Percentiles rank a stretch among this genome's conserved stretches.
Evolutionary conservation across 768 basidiomycete genomes (phyloP).

Genomic region (Boletus sp.): DNA sequence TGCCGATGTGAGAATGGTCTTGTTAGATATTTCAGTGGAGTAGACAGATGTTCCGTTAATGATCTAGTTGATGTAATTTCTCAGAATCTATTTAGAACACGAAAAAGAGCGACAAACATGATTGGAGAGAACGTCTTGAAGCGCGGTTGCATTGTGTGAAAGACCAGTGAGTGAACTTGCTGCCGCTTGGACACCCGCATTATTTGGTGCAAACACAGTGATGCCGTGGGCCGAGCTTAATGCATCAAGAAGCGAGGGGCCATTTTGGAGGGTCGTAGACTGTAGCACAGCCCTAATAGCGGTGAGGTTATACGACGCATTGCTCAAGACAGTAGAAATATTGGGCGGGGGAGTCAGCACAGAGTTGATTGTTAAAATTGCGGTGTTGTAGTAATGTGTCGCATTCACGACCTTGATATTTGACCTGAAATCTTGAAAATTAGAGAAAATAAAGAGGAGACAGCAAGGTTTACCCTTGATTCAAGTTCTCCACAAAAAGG

Average conservation of each 20-base stretch:
- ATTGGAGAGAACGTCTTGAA: conserved; percentile 50
- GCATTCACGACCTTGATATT: conserved; percentile 40
- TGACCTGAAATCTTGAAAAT: conserved; percentile 16
- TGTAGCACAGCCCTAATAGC: conserved; percentile 20
- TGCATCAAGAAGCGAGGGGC: conserved; percentile 26
- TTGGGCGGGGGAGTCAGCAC: conserved; percentile 55
- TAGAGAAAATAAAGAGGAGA: background rate
- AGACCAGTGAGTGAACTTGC: conserved; percentile 34
- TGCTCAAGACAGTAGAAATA: conserved; percentile 40
- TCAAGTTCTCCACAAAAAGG: conserved; percentile 39
- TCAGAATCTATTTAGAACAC: background rate
- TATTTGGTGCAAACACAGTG: conserved; percentile 66
- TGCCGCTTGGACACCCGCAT: conserved; percentile 45
- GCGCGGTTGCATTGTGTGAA: conserved; percentile 44
- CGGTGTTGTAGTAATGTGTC: conserved; percentile 38
- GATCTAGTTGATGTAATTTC: conserved; percentile 34
- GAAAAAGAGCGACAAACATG: conserved; percentile 44
- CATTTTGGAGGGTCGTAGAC: conserved; percentile 22
- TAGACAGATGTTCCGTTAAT: conserved; percentile 71
- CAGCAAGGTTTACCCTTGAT: conserved; percentile 41
- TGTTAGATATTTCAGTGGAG: conserved; percentile 46
- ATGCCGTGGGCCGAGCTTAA: conserved; percentile 46
- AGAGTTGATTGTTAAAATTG: conserved; percentile 48
- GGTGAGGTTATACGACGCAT: conserved; percentile 40
- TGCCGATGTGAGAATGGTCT: conserved; percentile 46